Evolutionary conservation across 495 filamentous ascomycete genomes (phyloP).

Genomic region (Melanomma pulvis-pyrius): DNA sequence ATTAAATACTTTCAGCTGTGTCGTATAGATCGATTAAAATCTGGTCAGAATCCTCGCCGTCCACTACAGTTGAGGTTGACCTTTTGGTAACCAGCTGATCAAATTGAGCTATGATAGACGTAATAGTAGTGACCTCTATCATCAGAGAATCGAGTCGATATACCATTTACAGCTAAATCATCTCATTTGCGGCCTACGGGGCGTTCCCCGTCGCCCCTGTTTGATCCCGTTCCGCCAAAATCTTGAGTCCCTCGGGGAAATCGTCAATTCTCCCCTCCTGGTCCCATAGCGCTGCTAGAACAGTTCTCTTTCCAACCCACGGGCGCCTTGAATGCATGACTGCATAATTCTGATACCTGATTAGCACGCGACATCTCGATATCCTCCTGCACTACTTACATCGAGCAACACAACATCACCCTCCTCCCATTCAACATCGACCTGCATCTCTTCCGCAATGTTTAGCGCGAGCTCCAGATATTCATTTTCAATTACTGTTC

Average conservation of each 20-base stretch:
- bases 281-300: conserved; percentile 40
- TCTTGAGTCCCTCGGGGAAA: conserved; percentile 2
- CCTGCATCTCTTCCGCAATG: conserved; percentile 38
- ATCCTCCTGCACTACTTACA: neutral
- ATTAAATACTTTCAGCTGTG: too few species aligned
- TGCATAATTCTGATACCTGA: conserved; percentile 35
- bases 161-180: too few species aligned
- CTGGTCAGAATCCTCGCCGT: too few species aligned
- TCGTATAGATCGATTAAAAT: too few species aligned
- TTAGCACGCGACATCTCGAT: neutral
- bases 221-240: neutral
- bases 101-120: too few species aligned
- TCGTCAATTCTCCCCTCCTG: conserved; percentile 17
- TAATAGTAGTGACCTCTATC: too few species aligned
- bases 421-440: conserved; percentile 29
- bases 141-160: too few species aligned
- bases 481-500: conserved; percentile 36
- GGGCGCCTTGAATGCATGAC: conserved; percentile 40
- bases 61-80: too few species aligned
- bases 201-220: too few species aligned
- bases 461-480: conserved; percentile 38
- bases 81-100: too few species aligned
- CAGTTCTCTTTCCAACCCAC: conserved; percentile 37
- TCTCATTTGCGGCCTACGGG: too few species aligned
- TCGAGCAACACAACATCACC: conserved; percentile 11